A percentile compares a stretch with the other conserved stretches of the same genome.
phyloP scores from a whole-genome alignment of 2,329 filamentous ascomycete species.

The Parafenestella ontariensis region DNA sequence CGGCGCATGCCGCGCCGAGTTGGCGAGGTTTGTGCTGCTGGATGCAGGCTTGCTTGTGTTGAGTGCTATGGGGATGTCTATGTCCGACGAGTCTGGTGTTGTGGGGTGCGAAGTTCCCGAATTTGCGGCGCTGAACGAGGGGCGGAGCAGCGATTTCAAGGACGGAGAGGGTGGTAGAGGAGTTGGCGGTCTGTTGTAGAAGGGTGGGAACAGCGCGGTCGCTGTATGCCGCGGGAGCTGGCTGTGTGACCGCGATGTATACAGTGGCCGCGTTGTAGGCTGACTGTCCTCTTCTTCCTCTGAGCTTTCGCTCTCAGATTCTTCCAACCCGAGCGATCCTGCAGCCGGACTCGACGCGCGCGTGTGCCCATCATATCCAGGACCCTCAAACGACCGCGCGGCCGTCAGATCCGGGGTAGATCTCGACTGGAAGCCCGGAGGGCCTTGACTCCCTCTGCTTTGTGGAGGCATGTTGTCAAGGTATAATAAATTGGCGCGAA shows the following conservation, averaged over 20 bases:
- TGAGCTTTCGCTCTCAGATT: conserved; percentile 22
- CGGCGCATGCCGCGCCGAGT: conserved; percentile 64
- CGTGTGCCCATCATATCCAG: conserved; percentile 2
- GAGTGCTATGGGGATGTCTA: conserved; percentile 61
- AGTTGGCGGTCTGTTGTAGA: conserved; percentile 96
- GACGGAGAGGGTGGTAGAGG: conserved; percentile 92
- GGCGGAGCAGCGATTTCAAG: conserved; percentile 85
- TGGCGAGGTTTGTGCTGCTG: conserved; percentile 66
- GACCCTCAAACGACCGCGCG: conserved; percentile 41
- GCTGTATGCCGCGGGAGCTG: conserved; percentile 49
- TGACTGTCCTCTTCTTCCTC: conserved; percentile 11
- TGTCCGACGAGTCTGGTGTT: conserved; percentile 89
- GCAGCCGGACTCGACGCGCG: conserved; percentile 12
- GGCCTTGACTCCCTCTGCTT: conserved; percentile 51
- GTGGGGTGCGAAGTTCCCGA: conserved; percentile 80
- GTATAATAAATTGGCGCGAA: conserved; percentile 1
- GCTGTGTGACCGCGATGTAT: conserved; percentile 55
- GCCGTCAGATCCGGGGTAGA: conserved; percentile 58
- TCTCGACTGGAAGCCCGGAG: conserved; percentile 53
- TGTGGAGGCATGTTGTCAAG: conserved; percentile 52
- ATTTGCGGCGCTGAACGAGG: conserved; percentile 61
- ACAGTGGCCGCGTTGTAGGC: conserved; percentile 45
- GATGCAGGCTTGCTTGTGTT: conserved; percentile 39
- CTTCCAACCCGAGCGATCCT: conserved; percentile 22
- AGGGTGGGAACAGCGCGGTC: conserved; percentile 72